Percentiles rank a stretch among this genome's conserved stretches.
Conservation (phyloP, 2,329 filamentous ascomycete species). For the Akanthomyces lecanii region DNA sequence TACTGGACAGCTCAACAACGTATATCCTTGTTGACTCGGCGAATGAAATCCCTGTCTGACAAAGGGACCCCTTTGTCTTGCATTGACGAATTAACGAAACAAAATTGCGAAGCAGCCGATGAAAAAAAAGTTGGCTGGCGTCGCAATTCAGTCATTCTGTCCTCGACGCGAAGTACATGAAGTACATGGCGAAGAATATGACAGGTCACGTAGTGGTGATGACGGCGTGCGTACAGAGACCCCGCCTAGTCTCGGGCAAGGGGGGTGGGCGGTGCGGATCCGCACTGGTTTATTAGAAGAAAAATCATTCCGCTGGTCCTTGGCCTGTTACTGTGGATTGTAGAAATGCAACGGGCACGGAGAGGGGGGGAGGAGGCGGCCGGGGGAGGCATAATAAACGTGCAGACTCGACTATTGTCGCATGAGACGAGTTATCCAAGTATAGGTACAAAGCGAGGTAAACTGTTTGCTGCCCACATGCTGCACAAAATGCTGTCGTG, state of each 20-base stretch:
- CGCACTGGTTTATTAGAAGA: neutral
- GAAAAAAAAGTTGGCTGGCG: neutral
- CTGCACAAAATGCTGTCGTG: neutral
- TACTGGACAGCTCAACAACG: too few species aligned
- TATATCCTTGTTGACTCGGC: too few species aligned
- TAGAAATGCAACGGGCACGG: too few species aligned
- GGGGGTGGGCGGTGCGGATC: neutral
- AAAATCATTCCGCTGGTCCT: neutral
- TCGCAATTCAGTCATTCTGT: neutral
- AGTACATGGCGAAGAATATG: neutral
- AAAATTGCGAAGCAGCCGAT: neutral
- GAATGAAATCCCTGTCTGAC: neutral
- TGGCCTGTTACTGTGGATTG: too few species aligned
- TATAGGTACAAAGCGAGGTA: neutral
- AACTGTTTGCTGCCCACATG: neutral
- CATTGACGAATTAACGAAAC: neutral
- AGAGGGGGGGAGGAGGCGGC: too few species aligned
- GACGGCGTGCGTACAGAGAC: neutral
- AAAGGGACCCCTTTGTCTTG: neutral
- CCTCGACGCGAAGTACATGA: too few species aligned
- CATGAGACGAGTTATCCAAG: neutral
- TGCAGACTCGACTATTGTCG: neutral
- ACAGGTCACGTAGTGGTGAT: slow-evolving; percentile 14
- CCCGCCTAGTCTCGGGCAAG: neutral
- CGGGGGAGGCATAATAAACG: neutral